Evolutionary conservation across 1,284 basidiomycete genomes (phyloP).

Genomic region (Kalmanozyma brasiliensis): DNA sequence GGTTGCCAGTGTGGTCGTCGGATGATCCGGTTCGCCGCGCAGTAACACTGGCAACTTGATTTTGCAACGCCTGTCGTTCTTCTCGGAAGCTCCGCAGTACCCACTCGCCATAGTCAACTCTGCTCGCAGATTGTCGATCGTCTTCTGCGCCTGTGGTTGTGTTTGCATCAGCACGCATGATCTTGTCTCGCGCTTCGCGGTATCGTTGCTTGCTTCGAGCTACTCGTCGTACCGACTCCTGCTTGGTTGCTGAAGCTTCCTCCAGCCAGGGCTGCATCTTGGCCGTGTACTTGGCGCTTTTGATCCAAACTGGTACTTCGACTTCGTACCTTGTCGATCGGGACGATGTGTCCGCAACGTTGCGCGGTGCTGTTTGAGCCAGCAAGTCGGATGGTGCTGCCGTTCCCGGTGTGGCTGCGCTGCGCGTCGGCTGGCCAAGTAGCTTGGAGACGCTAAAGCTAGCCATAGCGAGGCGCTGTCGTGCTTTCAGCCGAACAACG

Average conservation of each 20-base stretch:
- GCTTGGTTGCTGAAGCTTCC: slow-evolving; percentile 14
- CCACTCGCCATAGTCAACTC: slow-evolving; percentile 25
- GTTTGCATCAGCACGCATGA: slow-evolving; percentile 15
- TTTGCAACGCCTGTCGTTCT: slow-evolving; percentile 6
- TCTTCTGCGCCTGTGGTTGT: background rate
- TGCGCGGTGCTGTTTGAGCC: slow-evolving; percentile 5
- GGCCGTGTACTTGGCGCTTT: slow-evolving; percentile 29
- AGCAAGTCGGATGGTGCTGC: slow-evolving; percentile 4
- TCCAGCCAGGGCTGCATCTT: slow-evolving; percentile 40
- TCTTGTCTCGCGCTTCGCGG: slow-evolving; percentile 7
- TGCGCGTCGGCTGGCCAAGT: background rate
- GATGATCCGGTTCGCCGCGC: too few species aligned
- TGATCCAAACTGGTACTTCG: slow-evolving; percentile 33
- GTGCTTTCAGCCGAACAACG: slow-evolving; percentile 31
- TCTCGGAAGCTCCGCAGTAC: slow-evolving; percentile 21
- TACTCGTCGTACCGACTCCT: slow-evolving; percentile 17
- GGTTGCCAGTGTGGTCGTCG: too few species aligned
- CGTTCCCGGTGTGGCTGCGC: too few species aligned
- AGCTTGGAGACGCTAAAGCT: slow-evolving; percentile 21
- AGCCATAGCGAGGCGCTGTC: slow-evolving; percentile 28
- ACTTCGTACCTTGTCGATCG: slow-evolving; percentile 21
- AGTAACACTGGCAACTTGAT: background rate
- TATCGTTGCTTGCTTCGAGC: slow-evolving; percentile 14
- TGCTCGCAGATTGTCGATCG: background rate
- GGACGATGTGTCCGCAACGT: background rate